Conservation (phyloP, 306 rosid genomes). For the Trifolium subterraneum region DNA sequence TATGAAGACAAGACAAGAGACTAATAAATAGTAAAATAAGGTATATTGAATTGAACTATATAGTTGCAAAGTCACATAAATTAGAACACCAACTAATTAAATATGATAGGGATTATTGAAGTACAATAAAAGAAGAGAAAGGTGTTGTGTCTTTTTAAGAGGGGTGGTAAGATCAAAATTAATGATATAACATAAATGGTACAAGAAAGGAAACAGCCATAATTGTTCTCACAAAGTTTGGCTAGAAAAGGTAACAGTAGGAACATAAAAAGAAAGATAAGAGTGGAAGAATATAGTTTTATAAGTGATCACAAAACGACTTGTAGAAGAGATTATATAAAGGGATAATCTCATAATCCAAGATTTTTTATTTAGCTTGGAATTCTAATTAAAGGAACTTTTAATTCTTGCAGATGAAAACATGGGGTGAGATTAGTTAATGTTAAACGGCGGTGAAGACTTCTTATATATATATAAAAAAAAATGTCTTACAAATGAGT, state of each 20-base stretch:
- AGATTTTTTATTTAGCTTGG: conserved; percentile 19
- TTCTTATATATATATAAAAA: too few species aligned
- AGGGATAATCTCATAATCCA: conserved; percentile 15
- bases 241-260: conserved; percentile 49
- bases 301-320: conserved; percentile 42
- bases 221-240: conserved; percentile 66
- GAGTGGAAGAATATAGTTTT: conserved; percentile 45
- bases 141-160: conserved; percentile 22
- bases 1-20: conserved; percentile 2
- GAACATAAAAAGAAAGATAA: conserved; percentile 38
- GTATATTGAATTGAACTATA: conserved; percentile 27
- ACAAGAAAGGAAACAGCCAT: conserved; percentile 67
- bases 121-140: conserved; percentile 39
- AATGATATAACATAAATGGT: conserved; percentile 46
- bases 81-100: conserved; percentile 34
- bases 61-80: conserved; percentile 11
- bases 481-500: too few species aligned
- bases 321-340: conserved; percentile 39
- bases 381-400: conserved; percentile 36
- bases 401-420: background rate
- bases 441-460: too few species aligned
- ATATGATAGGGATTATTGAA: conserved; percentile 33
- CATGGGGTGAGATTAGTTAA: too few species aligned
- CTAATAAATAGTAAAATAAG: background rate
- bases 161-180: conserved; percentile 30